Evolutionary conservation across 768 basidiomycete genomes (phyloP).

Genomic region (Auricularia heimuer): DNA sequence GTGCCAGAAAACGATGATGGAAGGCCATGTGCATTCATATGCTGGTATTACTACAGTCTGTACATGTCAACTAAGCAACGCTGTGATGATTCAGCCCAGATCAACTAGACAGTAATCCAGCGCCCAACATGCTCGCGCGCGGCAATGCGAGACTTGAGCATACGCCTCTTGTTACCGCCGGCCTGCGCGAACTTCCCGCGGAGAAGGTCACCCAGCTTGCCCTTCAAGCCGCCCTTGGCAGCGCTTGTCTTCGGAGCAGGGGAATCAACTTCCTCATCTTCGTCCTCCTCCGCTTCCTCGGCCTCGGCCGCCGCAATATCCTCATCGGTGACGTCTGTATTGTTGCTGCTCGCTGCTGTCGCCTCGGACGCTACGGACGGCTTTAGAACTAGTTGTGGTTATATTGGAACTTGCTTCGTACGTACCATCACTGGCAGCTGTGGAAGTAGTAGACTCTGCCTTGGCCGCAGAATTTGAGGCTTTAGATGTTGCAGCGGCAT

Average conservation of each 20-base stretch:
- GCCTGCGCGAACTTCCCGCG: neutral
- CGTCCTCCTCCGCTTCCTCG: neutral
- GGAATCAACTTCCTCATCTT: neutral
- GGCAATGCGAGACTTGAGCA: constrained; percentile 1
- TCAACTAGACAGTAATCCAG: neutral
- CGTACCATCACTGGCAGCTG: neutral
- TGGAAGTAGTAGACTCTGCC: constrained; percentile 6
- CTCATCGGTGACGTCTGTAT: neutral
- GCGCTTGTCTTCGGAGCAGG: neutral
- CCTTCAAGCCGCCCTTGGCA: neutral
- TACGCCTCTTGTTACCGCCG: neutral
- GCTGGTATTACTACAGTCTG: too few relatives aligned
- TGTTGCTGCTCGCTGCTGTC: neutral
- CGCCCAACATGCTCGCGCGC: neutral
- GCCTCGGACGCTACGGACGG: neutral
- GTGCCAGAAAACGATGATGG: too few relatives aligned
- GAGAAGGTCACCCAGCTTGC: neutral
- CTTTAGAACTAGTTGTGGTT: too few relatives aligned
- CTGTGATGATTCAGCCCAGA: too few relatives aligned
- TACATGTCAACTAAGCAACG: too few relatives aligned
- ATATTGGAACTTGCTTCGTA: too few relatives aligned
- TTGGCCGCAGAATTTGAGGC: neutral
- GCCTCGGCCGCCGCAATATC: neutral
- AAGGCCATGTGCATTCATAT: too few relatives aligned
- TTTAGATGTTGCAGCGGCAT: neutral